phyloP scores from a whole-genome alignment of 1,139 yeast species.

The Blastobotrys malaysiensis region DNA sequence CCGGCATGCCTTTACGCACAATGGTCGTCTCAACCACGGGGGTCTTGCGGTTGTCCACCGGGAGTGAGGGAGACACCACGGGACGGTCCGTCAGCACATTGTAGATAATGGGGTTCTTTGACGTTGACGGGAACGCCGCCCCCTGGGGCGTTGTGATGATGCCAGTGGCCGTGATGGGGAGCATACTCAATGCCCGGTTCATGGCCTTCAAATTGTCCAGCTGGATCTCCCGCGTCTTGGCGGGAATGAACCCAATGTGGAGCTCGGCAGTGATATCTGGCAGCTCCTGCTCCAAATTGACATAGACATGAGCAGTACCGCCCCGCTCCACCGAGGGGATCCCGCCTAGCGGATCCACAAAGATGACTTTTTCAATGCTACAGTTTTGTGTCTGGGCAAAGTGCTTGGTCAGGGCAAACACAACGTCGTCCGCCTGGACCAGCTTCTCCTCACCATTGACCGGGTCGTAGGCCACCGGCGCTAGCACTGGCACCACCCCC shows the following conservation, averaged over 20 bases:
- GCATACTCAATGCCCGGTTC: slow-evolving; percentile 42
- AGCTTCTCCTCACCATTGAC: slow-evolving; percentile 37
- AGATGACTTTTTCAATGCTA: slow-evolving; percentile 72
- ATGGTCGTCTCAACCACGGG: slow-evolving; percentile 73
- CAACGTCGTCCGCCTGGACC: slow-evolving; percentile 35
- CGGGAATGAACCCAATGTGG: slow-evolving; percentile 36
- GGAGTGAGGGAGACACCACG: slow-evolving; percentile 86
- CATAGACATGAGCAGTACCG: slow-evolving; percentile 73
- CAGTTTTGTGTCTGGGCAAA: slow-evolving; percentile 32
- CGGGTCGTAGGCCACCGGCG: slow-evolving; percentile 50
- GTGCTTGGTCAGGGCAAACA: slow-evolving; percentile 36
- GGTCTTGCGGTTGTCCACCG: slow-evolving; percentile 52
- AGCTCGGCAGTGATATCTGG: slow-evolving; percentile 60
- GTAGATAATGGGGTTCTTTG: slow-evolving; percentile 74
- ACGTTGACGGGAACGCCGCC: slow-evolving; percentile 35
- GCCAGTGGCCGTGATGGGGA: slow-evolving; percentile 47
- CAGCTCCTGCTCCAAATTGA: slow-evolving; percentile 80
- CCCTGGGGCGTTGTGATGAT: slow-evolving; percentile 45
- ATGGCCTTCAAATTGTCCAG: slow-evolving; percentile 50
- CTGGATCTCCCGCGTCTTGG: slow-evolving; percentile 46
- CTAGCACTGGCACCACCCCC: slow-evolving; percentile 53
- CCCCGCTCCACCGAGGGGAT: slow-evolving; percentile 76
- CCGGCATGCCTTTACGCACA: slow-evolving; percentile 69
- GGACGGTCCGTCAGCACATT: slow-evolving; percentile 89
- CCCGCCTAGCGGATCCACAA: slow-evolving; percentile 80